Conservation (phyloP, 345 rosid genomes). For the Mallotus nudiflorus region DNA sequence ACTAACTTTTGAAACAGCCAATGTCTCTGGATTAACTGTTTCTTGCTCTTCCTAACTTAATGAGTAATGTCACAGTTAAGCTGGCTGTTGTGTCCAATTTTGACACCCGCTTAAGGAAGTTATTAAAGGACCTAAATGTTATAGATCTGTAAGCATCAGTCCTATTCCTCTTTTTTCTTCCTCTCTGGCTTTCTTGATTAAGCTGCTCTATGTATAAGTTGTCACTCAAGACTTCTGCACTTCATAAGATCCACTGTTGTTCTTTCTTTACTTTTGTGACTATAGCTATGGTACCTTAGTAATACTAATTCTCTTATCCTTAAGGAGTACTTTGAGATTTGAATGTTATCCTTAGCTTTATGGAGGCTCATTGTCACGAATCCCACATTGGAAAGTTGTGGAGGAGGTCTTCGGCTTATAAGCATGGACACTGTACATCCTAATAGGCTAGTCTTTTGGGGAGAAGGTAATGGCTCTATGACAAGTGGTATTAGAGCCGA, state of each 20-base stretch:
- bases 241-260: neutral
- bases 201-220: neutral
- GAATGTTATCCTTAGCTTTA: neutral
- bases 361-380: no score
- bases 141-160: constrained; percentile 63
- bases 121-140: constrained; percentile 73
- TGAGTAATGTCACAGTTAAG: constrained; percentile 59
- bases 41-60: constrained; percentile 20
- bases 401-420: no score
- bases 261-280: neutral
- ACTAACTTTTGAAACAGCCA: neutral
- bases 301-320: neutral
- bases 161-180: neutral
- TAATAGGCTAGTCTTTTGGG: no score
- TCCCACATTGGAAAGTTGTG: no score
- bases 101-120: constrained; percentile 75
- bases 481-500: no score
- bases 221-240: neutral
- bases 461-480: no score
- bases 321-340: neutral
- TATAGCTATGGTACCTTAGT: neutral
- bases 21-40: constrained; percentile 14
- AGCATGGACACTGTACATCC: no score
- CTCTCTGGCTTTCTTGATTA: neutral
- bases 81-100: constrained; percentile 90